These are phyloP conservation scores for Aegilops umbellulata DNA, from an alignment of 176 grass and related monocot species.

Conservation along the genomic window DNA sequence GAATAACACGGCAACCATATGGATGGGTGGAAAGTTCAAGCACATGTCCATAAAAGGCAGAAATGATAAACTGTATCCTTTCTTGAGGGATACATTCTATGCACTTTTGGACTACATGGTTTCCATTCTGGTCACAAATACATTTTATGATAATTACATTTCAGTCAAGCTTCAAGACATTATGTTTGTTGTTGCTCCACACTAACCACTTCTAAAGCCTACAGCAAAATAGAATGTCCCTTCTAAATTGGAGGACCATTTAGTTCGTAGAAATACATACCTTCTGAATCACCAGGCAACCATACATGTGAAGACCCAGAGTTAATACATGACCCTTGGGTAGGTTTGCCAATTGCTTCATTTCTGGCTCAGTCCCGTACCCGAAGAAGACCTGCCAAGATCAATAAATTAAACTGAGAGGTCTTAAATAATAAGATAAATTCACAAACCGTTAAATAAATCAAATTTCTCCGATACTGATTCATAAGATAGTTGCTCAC, in stretches of 20 bases:
- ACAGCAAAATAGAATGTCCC: constrained; percentile 25
- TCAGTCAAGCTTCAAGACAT: constrained; percentile 89
- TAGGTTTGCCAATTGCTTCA: constrained; percentile 70
- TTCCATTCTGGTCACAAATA: constrained; percentile 92
- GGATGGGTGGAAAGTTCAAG: constrained; percentile 80
- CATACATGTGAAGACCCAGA: constrained; percentile 96
- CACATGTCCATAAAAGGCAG: constrained; percentile 68
- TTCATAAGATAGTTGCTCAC: constrained; percentile 39
- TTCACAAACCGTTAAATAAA: constrained; percentile 2
- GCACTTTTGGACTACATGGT: constrained; percentile 94
- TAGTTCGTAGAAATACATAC: constrained; percentile 28
- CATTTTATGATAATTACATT: constrained; percentile 66
- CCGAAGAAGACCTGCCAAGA: constrained; percentile 79
- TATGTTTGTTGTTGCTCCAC: constrained; percentile 69
- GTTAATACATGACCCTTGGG: constrained; percentile 68
- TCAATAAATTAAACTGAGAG: constrained; percentile 18
- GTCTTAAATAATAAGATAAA: not conserved
- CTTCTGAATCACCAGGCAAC: constrained; percentile 97
- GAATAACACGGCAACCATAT: constrained; percentile 87
- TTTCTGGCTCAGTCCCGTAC: constrained; percentile 76
- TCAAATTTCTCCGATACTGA: not conserved
- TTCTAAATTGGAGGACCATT: constrained; percentile 1
- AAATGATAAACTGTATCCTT: constrained; percentile 73
- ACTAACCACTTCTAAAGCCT: constrained; percentile 92
- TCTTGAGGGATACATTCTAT: constrained; percentile 82